Percentiles rank a stretch among this genome's conserved stretches.
phyloP scores from a whole-genome alignment of 371 early-diverging fungal genomes.

The Circinella minor region DNA sequence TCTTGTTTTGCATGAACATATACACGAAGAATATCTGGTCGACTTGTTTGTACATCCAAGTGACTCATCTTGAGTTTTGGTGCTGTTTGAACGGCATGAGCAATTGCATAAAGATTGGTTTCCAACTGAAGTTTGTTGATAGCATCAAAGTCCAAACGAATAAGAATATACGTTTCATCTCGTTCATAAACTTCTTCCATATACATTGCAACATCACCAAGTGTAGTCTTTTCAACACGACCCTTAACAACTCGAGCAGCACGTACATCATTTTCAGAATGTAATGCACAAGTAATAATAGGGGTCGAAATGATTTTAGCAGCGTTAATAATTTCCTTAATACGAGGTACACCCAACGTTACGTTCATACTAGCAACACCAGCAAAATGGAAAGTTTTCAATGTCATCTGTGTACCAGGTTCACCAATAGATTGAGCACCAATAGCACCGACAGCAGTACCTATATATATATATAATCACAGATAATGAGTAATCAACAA shows the following conservation, averaged over 20 bases:
- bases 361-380: conserved; percentile 99
- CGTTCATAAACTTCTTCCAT: conserved; percentile 89
- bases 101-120: conserved; percentile 76
- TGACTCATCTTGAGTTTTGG: conserved; percentile 87
- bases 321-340: conserved; percentile 97
- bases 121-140: conserved; percentile 85
- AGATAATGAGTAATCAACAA: not conserved
- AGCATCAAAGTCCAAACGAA: conserved; percentile 84
- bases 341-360: conserved; percentile 99
- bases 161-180: conserved; percentile 75
- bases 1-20: conserved; percentile 72
- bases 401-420: conserved; percentile 99
- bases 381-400: conserved; percentile 99
- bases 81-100: conserved; percentile 76
- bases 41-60: conserved; percentile 74
- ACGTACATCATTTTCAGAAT: conserved; percentile 67
- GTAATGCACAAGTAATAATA: conserved; percentile 86
- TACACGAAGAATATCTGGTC: conserved; percentile 77
- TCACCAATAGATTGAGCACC: conserved; percentile 99
- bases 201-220: conserved; percentile 91
- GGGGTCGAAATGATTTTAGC: conserved; percentile 96
- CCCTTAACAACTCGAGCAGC: conserved; percentile 96
- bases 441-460: conserved; percentile 95
- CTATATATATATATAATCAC: conserved; percentile 7
- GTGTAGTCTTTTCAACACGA: conserved; percentile 86